Evolutionary conservation across 495 filamentous ascomycete species (phyloP).

Genomic region (Monascus purpureus): DNA sequence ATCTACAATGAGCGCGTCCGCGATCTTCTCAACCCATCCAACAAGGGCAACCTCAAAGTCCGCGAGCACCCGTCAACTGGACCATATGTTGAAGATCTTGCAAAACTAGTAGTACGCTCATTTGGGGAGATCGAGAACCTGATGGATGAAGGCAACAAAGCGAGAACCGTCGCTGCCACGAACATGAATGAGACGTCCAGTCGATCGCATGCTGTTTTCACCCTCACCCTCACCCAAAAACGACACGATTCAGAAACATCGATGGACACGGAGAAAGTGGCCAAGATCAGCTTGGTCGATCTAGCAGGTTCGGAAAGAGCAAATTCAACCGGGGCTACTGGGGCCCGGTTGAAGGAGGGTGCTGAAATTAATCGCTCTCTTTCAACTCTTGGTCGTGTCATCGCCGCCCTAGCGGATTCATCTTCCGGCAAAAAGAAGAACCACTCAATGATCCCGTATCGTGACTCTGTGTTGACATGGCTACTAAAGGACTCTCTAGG

Average conservation of each 20-base stretch:
- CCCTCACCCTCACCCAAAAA: constrained; percentile 88
- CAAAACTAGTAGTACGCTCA: constrained; percentile 92
- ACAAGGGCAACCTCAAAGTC: constrained; percentile 93
- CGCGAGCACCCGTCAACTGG: constrained; percentile 95
- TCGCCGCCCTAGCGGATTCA: constrained; percentile 86
- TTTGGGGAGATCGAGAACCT: constrained; percentile 93
- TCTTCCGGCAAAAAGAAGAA: constrained; percentile 81
- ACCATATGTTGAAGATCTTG: constrained; percentile 95
- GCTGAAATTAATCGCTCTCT: constrained; percentile 97
- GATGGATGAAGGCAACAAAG: constrained; percentile 99
- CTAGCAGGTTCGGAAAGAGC: constrained; percentile 95
- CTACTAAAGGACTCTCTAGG: constrained; percentile 93
- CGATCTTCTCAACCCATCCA: constrained; percentile 90
- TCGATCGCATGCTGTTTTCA: constrained; percentile 96
- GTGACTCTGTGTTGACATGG: constrained; percentile 96
- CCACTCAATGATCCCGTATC: constrained; percentile 78
- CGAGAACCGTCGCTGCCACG: constrained; percentile 91
- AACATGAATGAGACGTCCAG: constrained; percentile 99
- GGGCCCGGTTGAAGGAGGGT: constrained; percentile 92
- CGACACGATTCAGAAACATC: constrained; percentile 83
- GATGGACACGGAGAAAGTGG: constrained; percentile 94
- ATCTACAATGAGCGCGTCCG: constrained; percentile 98
- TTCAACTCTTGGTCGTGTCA: constrained; percentile 94
- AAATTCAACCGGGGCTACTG: constrained; percentile 88
- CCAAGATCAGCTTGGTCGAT: constrained; percentile 96